phyloP scores from a whole-genome alignment of 768 basidiomycete species.

The Cystofilobasidium bisporidii region DNA sequence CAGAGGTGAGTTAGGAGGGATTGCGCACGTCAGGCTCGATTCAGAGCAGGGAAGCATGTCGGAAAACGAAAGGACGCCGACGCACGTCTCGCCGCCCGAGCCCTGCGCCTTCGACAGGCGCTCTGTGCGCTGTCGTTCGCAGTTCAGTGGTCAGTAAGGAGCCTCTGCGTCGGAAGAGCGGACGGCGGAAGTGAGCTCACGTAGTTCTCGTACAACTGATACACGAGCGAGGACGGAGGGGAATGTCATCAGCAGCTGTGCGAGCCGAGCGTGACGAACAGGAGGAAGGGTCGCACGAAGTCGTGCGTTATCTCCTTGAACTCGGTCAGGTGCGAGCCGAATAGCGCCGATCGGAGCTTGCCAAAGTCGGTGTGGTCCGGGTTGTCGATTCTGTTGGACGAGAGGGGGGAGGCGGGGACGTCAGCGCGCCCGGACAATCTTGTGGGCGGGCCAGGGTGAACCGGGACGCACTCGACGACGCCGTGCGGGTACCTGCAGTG shows the following conservation, averaged over 20 bases:
- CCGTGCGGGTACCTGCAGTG: conserved; percentile 69
- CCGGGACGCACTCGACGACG: conserved; percentile 64
- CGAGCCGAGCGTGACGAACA: conserved; percentile 53
- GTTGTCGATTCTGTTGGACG: conserved; percentile 22
- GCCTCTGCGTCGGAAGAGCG: conserved; percentile 13
- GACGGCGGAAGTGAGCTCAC: conserved; percentile 2
- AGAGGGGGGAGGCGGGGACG: not conserved
- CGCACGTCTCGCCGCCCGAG: conserved; percentile 11
- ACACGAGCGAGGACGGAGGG: conserved; percentile 57
- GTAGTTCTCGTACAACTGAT: not conserved
- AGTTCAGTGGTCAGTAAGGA: conserved; percentile 8
- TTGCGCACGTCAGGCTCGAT: too few relatives aligned
- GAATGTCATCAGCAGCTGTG: conserved; percentile 65
- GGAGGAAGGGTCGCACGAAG: conserved; percentile 70
- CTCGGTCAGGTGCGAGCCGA: conserved; percentile 73
- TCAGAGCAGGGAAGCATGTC: not conserved
- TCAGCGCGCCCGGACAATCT: not conserved
- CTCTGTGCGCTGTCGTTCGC: conserved; percentile 8
- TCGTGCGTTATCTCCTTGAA: conserved; percentile 85
- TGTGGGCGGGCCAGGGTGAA: too few relatives aligned
- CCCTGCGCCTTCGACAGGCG: conserved; percentile 33
- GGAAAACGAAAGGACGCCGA: conserved; percentile 44
- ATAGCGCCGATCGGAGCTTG: conserved; percentile 16
- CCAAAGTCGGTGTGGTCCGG: conserved; percentile 22
- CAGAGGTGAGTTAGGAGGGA: too few relatives aligned